Evolutionary conservation across 1,284 basidiomycete genomes (phyloP).

Genomic region (Termitomyces sp.): DNA sequence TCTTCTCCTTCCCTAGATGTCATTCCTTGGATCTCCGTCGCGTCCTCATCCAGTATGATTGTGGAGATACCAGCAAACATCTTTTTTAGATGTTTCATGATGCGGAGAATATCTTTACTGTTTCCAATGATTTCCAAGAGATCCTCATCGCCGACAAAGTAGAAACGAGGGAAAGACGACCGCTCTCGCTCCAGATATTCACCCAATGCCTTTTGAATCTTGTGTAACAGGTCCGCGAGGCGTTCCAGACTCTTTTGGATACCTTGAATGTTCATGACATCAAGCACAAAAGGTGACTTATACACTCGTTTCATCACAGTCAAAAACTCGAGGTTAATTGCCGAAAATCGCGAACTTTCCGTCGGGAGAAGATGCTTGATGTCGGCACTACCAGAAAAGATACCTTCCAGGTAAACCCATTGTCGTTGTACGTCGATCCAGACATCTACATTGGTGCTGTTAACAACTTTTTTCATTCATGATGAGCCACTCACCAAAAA

Average conservation of each 20-base stretch:
- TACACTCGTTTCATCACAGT: constrained; percentile 99
- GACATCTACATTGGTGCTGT: constrained; percentile 59
- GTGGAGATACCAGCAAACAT: constrained; percentile 99
- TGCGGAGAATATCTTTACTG: constrained; percentile 95
- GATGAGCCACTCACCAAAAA: constrained; percentile 66
- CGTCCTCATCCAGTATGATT: constrained; percentile 83
- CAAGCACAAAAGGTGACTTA: constrained; percentile 96
- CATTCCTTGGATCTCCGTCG: constrained; percentile 86
- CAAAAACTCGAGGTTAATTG: constrained; percentile 98
- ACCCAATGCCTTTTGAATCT: constrained; percentile 99
- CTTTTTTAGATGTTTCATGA: constrained; percentile 99
- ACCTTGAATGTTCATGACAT: constrained; percentile 94
- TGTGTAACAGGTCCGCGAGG: constrained; percentile 91
- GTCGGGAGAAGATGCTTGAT: constrained; percentile 98
- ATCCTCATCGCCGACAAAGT: constrained; percentile 99
- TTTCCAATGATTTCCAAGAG: constrained; percentile 98
- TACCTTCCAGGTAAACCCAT: constrained; percentile 99
- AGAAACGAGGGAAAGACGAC: constrained; percentile 97
- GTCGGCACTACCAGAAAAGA: constrained; percentile 98
- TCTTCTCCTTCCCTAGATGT: constrained; percentile 94
- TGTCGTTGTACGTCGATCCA: constrained; percentile 99
- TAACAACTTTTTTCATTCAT: constrained; percentile 1
- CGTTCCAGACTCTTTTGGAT: constrained; percentile 98
- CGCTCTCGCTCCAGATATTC: constrained; percentile 98
- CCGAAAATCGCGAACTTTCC: constrained; percentile 95